These are phyloP conservation scores for Rhodotorula sp. DNA, from an alignment of 1,284 basidiomycete species.

Conservation along the genomic window DNA sequence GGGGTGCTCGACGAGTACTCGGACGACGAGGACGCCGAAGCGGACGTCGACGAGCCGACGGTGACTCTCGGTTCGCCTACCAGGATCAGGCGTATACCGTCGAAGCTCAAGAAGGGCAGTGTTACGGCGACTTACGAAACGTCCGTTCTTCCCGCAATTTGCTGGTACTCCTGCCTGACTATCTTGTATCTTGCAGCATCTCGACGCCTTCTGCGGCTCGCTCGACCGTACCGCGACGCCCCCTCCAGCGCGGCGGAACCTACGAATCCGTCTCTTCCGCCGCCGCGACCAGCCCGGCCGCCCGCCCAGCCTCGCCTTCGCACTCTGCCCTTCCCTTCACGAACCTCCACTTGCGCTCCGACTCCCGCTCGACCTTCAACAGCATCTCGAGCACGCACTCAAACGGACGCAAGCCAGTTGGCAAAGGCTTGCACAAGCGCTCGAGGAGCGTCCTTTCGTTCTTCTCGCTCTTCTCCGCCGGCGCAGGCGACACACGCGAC, in stretches of 20 bases:
- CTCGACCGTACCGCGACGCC: not conserved
- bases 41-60: constrained; percentile 36
- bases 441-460: constrained; percentile 31
- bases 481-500: not conserved
- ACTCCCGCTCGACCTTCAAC: constrained; percentile 16
- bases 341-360: constrained; percentile 17
- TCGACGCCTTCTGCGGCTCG: not conserved
- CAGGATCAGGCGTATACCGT: not conserved
- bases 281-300: not conserved
- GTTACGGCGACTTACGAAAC: not conserved
- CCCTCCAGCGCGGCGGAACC: not conserved
- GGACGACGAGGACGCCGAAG: constrained; percentile 11
- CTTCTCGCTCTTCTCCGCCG: constrained; percentile 10
- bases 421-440: constrained; percentile 11
- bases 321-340: constrained; percentile 6
- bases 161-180: not conserved
- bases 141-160: not conserved
- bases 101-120: not conserved
- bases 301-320: not conserved
- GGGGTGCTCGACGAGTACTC: constrained; percentile 11
- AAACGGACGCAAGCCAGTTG: too few species aligned
- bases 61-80: constrained; percentile 22
- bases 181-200: not conserved
- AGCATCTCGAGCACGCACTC: not conserved
- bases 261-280: not conserved